Conservation (phyloP, 805 yeast species). For the Wickerhamomyces silvicola region DNA sequence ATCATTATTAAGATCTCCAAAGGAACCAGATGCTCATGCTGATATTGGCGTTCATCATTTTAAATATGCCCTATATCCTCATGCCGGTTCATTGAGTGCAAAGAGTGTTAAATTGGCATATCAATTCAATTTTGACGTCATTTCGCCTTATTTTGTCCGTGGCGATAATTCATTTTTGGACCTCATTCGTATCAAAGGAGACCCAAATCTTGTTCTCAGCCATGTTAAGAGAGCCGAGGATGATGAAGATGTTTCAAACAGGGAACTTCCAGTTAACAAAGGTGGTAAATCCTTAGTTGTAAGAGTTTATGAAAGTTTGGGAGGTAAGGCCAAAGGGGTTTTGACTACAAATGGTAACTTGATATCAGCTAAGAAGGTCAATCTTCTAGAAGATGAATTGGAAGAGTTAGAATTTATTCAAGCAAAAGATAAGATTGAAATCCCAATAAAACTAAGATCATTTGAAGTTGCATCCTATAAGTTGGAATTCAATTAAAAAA, state of each 20-base stretch:
- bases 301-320: conserved; percentile 82
- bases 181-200: conserved; percentile 30
- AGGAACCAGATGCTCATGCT: conserved; percentile 90
- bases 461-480: conserved; percentile 64
- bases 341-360: conserved; percentile 38
- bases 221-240: conserved; percentile 85
- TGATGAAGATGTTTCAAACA: conserved; percentile 48
- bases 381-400: conserved; percentile 33
- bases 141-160: conserved; percentile 12
- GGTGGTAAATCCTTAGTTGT: conserved; percentile 52
- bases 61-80: conserved; percentile 82
- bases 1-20: conserved; percentile 82
- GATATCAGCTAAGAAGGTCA: conserved; percentile 25
- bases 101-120: conserved; percentile 70
- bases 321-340: conserved; percentile 60
- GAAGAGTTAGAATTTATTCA: conserved; percentile 22
- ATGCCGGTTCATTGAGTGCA: conserved; percentile 55
- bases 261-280: conserved; percentile 39
- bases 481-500: conserved; percentile 17
- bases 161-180: conserved; percentile 22
- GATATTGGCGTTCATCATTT: conserved; percentile 87
- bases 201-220: conserved; percentile 47
- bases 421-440: conserved; percentile 16
- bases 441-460: conserved; percentile 50
- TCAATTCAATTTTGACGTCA: conserved; percentile 60